Evolutionary conservation across 2,329 filamentous ascomycete species (phyloP).

Genomic region (Pseudopyrenochaeta lycopersici): DNA sequence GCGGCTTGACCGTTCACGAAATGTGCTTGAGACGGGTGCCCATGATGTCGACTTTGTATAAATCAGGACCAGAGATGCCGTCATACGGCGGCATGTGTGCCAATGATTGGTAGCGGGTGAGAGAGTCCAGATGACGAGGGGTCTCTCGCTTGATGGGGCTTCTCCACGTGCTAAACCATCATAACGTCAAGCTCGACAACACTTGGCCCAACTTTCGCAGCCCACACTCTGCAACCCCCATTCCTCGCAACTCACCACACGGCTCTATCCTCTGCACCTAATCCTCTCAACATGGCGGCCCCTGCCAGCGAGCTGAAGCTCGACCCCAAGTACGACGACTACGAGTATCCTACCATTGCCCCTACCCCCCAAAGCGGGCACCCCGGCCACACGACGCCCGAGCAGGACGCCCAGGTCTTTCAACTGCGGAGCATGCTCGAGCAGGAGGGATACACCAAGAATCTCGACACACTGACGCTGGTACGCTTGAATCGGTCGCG

Average conservation of each 20-base stretch:
- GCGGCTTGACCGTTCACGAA: slow-evolving; percentile 22
- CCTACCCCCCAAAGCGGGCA: slow-evolving; percentile 77
- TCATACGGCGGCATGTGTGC: slow-evolving; percentile 15
- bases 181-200: slow-evolving; percentile 33
- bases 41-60: not conserved
- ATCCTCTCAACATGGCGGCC: slow-evolving; percentile 41
- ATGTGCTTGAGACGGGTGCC: slow-evolving; percentile 2
- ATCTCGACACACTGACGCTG: slow-evolving; percentile 91
- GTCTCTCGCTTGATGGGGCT: slow-evolving; percentile 25
- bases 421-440: slow-evolving; percentile 89
- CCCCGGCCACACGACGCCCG: slow-evolving; percentile 83
- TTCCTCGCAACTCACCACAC: slow-evolving; percentile 9
- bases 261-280: not conserved
- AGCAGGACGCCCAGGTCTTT: slow-evolving; percentile 88
- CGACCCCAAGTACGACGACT: slow-evolving; percentile 94
- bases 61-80: slow-evolving; percentile 11
- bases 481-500: slow-evolving; percentile 58
- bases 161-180: slow-evolving; percentile 42
- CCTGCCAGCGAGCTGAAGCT: slow-evolving; percentile 56
- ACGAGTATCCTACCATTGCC: slow-evolving; percentile 86
- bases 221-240: slow-evolving; percentile 6
- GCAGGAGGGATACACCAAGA: slow-evolving; percentile 79
- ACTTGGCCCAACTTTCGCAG: slow-evolving; percentile 17
- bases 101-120: slow-evolving; percentile 13
- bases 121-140: slow-evolving; percentile 19